A percentile compares a stretch with the other conserved stretches of the same genome.
These are phyloP conservation scores for Cryphonectria nitschkei DNA, from an alignment of 2,329 filamentous ascomycete genomes.

Conservation along the genomic window DNA sequence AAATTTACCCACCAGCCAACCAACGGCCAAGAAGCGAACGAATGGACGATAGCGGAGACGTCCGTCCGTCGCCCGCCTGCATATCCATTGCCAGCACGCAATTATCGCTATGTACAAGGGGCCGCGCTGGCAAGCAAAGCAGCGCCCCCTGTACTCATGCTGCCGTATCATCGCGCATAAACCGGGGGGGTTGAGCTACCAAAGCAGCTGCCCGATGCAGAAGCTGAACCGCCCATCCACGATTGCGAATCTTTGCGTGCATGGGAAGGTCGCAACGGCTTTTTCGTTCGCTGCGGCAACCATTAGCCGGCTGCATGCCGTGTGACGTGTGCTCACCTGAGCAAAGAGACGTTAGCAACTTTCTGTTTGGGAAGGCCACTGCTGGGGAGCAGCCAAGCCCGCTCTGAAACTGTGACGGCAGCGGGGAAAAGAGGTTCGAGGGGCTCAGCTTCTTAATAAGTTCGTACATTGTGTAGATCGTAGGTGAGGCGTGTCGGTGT, in stretches of 20 bases:
- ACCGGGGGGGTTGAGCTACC: background rate
- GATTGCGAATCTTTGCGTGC: constrained; percentile 14
- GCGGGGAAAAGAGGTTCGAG: background rate
- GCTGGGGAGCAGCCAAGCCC: background rate
- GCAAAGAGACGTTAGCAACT: background rate
- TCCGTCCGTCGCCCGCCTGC: background rate
- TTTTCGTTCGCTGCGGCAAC: background rate
- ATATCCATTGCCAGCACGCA: background rate
- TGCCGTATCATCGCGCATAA: constrained; percentile 13
- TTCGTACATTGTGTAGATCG: background rate
- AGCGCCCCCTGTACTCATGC: background rate
- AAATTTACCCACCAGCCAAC: background rate
- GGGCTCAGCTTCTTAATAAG: background rate
- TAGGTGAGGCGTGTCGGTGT: background rate
- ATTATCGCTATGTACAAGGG: background rate
- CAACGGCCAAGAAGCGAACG: background rate
- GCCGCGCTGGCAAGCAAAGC: background rate
- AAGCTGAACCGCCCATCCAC: background rate
- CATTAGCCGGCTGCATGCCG: background rate
- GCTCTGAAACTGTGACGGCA: background rate
- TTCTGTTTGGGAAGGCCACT: constrained; percentile 2
- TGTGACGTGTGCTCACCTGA: background rate
- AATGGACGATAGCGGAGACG: background rate
- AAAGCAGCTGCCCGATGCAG: constrained; percentile 12
- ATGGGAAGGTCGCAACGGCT: constrained; percentile 1